phyloP scores from a whole-genome alignment of 768 basidiomycete genomes.

The Lactarius akahatsu region DNA sequence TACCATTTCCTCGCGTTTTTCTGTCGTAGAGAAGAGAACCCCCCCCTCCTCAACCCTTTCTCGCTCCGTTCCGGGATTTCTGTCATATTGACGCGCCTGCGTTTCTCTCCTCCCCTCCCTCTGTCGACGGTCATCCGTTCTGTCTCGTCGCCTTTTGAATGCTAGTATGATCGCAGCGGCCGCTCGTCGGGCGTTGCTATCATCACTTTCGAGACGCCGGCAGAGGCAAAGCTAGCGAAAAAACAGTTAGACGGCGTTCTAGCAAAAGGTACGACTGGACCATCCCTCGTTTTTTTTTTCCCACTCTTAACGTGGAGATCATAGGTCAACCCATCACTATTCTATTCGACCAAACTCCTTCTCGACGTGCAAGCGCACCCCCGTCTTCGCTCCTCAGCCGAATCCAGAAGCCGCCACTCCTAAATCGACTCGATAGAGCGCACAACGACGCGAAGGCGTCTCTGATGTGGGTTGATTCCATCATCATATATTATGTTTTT shows the following conservation, averaged over 20 bases:
- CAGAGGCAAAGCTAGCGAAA: conserved; percentile 81
- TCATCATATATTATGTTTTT: too few relatives aligned
- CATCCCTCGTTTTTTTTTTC: conserved; percentile 11
- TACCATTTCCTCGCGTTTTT: conserved; percentile 46
- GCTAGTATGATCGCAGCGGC: conserved; percentile 94
- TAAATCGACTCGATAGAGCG: conserved; percentile 59
- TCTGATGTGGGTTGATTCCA: conserved; percentile 18
- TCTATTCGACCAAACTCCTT: conserved; percentile 48
- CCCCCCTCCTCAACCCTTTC: conserved; percentile 34
- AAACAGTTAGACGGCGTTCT: conserved; percentile 83
- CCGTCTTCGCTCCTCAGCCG: conserved; percentile 69
- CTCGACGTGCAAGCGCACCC: conserved; percentile 39
- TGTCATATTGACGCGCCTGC: conserved; percentile 28
- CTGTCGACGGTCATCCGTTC: conserved; percentile 29
- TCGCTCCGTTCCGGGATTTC: conserved; percentile 39
- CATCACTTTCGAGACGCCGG: conserved; percentile 72
- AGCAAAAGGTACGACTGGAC: conserved; percentile 66
- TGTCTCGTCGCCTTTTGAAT: conserved; percentile 41
- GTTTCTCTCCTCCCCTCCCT: conserved; percentile 7
- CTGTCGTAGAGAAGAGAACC: conserved; percentile 60
- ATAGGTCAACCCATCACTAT: conserved; percentile 79
- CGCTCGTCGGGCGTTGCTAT: conserved; percentile 84
- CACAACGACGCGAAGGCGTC: conserved; percentile 34
- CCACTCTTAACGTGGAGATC: conserved; percentile 8
- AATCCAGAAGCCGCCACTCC: conserved; percentile 71